phyloP scores from a whole-genome alignment of 805 yeast species.

The Clavispora phyllophila region DNA sequence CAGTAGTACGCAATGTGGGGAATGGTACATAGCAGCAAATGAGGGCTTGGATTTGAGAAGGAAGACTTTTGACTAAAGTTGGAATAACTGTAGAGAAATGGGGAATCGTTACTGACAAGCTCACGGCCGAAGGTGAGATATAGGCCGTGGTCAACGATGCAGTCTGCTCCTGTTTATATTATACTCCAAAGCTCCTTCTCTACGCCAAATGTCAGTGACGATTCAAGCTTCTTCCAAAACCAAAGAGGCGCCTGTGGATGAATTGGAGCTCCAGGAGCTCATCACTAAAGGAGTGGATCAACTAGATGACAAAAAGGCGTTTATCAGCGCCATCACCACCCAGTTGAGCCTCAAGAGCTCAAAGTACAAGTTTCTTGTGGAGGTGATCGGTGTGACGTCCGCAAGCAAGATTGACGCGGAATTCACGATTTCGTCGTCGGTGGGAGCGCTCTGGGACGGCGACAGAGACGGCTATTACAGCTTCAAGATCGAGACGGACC shows the following conservation, averaged over 20 bases:
- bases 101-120: too few species aligned
- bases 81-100: too few species aligned
- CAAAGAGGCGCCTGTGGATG: slow-evolving; percentile 10
- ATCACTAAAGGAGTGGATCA: slow-evolving; percentile 1
- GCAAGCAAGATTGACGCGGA: slow-evolving; percentile 14
- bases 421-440: slow-evolving; percentile 25
- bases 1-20: too few species aligned
- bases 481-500: slow-evolving; percentile 20
- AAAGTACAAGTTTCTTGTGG: slow-evolving; percentile 52
- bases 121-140: too few species aligned
- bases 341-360: slow-evolving; percentile 43
- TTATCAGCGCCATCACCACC: slow-evolving; percentile 28
- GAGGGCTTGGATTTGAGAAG: too few species aligned
- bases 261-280: slow-evolving; percentile 3
- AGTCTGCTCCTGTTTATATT: neutral
- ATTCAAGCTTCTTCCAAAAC: slow-evolving; percentile 7
- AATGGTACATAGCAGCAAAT: too few species aligned
- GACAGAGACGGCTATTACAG: slow-evolving; percentile 50
- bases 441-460: slow-evolving; percentile 56
- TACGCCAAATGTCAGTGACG: slow-evolving; percentile 8
- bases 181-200: neutral
- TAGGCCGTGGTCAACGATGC: too few species aligned
- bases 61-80: too few species aligned
- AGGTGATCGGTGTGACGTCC: slow-evolving; percentile 31
- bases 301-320: slow-evolving; percentile 13